Evolutionary conservation across 2,329 filamentous ascomycete species (phyloP).

Genomic region (Beauveria caledonica): DNA sequence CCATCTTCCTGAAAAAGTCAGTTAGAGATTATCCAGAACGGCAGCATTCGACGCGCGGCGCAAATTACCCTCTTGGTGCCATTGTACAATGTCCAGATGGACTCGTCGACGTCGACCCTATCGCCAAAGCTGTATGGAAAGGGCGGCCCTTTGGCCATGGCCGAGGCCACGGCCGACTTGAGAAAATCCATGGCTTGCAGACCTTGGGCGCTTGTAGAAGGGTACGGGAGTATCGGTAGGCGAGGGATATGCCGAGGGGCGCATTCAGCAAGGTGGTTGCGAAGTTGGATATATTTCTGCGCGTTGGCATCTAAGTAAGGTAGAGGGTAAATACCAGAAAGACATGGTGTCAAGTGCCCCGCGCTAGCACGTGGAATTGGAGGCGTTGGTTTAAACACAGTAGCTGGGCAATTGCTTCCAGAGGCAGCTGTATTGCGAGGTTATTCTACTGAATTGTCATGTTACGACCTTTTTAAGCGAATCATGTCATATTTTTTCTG

Average conservation of each 20-base stretch:
- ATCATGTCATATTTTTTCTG: no score
- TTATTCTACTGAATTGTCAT: no score
- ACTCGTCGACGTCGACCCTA: conserved; percentile 82
- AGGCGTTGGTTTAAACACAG: not conserved
- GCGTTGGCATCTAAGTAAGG: not conserved
- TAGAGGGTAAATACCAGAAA: not conserved
- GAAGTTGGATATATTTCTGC: not conserved
- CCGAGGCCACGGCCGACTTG: conserved; percentile 93
- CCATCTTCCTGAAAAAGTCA: conserved; percentile 65
- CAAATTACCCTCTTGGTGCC: conserved; percentile 73
- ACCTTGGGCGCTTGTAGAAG: not conserved
- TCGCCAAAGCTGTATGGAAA: conserved; percentile 93
- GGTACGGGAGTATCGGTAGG: not conserved
- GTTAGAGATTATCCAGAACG: not conserved
- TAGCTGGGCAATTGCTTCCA: not conserved
- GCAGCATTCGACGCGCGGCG: not conserved
- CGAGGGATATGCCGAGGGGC: not conserved
- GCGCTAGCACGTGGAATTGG: conserved; percentile 6
- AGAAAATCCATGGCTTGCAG: conserved; percentile 75
- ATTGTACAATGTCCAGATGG: conserved; percentile 94
- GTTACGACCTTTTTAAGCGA: no score
- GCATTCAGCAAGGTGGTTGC: not conserved
- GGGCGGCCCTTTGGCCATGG: conserved; percentile 87
- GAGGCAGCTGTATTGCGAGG: not conserved
- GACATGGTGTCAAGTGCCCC: conserved; percentile 10